Percentiles rank a stretch among this genome's conserved stretches.
Evolutionary conservation across 768 basidiomycete species (phyloP).

Genomic region (Tylopilus rubrobrunneus): DNA sequence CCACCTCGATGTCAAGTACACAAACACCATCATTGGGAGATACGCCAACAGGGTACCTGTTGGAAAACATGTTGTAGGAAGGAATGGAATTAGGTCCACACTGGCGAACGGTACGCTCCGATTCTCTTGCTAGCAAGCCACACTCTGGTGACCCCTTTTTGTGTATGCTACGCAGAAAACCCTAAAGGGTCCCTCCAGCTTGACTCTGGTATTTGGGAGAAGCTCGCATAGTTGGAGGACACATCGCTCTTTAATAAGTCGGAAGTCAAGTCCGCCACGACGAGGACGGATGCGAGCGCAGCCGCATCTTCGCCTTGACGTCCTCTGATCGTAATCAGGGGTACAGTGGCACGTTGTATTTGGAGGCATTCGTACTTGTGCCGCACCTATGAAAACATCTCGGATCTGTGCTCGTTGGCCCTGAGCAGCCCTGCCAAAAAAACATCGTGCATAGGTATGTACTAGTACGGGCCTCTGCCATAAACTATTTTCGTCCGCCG

Average conservation of each 20-base stretch:
- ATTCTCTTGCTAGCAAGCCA: no score
- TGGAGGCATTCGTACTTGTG: conserved; percentile 57
- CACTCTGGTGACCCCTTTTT: no score
- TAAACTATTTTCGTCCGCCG: no score
- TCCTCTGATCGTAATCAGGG: conserved; percentile 70
- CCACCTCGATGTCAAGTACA: conserved; percentile 62
- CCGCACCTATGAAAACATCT: conserved; percentile 29
- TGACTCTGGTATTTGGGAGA: conserved; percentile 53
- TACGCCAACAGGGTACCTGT: conserved; percentile 71
- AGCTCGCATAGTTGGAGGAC: conserved; percentile 34
- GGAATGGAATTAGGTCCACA: conserved; percentile 47
- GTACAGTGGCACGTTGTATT: conserved; percentile 55
- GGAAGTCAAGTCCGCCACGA: conserved; percentile 45
- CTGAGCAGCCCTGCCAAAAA: no score
- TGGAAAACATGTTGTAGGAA: conserved; percentile 49
- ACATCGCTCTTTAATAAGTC: conserved; percentile 51
- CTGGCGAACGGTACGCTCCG: conserved; percentile 33
- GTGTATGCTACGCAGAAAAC: conserved; percentile 34
- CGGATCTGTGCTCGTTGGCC: no score
- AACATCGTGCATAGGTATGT: no score
- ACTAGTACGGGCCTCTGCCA: no score
- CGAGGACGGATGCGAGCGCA: conserved; percentile 28
- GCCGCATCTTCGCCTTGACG: conserved; percentile 54
- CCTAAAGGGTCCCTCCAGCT: conserved; percentile 65
- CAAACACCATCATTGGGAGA: conserved; percentile 68